Conservation (phyloP, 2,329 filamentous ascomycete species). For the Fusarium papillatum region DNA sequence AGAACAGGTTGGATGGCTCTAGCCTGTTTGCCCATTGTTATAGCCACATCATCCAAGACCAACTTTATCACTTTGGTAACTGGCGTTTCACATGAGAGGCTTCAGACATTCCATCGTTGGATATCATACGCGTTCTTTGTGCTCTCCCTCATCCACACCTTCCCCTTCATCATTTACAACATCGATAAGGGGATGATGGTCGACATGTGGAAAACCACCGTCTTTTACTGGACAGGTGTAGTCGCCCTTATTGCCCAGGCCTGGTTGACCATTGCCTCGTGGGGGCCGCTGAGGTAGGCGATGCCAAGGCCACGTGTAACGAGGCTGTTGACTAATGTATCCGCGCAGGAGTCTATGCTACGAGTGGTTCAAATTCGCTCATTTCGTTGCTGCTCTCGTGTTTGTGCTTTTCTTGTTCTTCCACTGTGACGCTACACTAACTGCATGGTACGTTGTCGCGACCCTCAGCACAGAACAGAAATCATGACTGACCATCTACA, state of each 20-base stretch:
- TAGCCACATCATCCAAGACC: background rate
- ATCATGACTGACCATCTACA: background rate
- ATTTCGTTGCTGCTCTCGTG: background rate
- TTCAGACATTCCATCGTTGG: background rate
- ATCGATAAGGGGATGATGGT: background rate
- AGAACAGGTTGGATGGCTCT: background rate
- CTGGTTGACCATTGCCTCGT: background rate
- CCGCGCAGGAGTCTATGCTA: background rate
- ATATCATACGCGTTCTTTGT: background rate
- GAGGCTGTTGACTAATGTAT: background rate
- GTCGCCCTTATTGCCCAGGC: background rate
- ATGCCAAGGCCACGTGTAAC: accelerated
- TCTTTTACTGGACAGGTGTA: background rate
- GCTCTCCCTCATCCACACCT: background rate
- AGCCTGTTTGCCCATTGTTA: background rate
- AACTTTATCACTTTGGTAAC: background rate
- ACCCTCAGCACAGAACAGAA: background rate
- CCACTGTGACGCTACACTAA: background rate
- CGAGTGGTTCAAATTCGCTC: background rate
- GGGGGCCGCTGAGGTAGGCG: background rate
- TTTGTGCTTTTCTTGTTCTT: background rate
- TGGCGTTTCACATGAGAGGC: background rate
- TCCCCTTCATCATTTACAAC: background rate
- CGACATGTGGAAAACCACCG: background rate
- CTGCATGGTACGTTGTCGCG: background rate